These are phyloP conservation scores for Penicillium arizonense DNA, from an alignment of 495 filamentous ascomycete genomes.

Conservation along the genomic window DNA sequence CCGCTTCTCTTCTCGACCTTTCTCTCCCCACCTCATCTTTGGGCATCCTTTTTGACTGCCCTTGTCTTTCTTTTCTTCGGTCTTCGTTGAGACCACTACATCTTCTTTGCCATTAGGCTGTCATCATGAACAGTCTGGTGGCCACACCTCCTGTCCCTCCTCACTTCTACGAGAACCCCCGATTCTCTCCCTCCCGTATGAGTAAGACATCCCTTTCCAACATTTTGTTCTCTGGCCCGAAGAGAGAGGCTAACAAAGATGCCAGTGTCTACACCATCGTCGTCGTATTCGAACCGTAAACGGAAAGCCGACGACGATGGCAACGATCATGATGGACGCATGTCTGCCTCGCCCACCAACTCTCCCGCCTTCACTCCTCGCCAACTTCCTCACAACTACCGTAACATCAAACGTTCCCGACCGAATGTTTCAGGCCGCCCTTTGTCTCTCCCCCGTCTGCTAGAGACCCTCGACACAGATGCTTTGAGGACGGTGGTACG, in stretches of 20 bases:
- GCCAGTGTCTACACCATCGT: slow-evolving; percentile 54
- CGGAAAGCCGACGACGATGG: slow-evolving; percentile 85
- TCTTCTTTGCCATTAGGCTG: slow-evolving; percentile 34
- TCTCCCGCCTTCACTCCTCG: slow-evolving; percentile 72
- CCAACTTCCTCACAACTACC: slow-evolving; percentile 57
- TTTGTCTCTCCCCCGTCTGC: slow-evolving; percentile 74
- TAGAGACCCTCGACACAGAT: slow-evolving; percentile 85
- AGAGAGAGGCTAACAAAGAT: slow-evolving; percentile 18
- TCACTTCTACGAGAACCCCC: slow-evolving; percentile 70
- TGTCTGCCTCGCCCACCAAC: slow-evolving; percentile 79
- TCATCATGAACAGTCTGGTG: slow-evolving; percentile 64
- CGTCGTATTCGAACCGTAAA: slow-evolving; percentile 63
- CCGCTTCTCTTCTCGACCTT: slow-evolving; percentile 44
- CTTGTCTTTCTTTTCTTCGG: slow-evolving; percentile 17
- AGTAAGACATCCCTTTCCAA: slow-evolving; percentile 47
- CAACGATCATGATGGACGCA: slow-evolving; percentile 67
- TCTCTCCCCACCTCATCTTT: slow-evolving; percentile 38
- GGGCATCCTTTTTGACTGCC: slow-evolving; percentile 26
- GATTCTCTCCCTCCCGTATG: slow-evolving; percentile 67
- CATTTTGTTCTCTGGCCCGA: not conserved
- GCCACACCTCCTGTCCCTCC: slow-evolving; percentile 68
- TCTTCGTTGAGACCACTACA: slow-evolving; percentile 7
- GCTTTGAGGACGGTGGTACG: slow-evolving; percentile 80
- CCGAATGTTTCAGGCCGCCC: slow-evolving; percentile 75
- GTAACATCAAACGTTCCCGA: slow-evolving; percentile 61